Evolutionary conservation across 169 alveolate species (phyloP), one percentile per base, ranked within the genome.

Genomic region (Plasmodium gallinaceum): DNA sequence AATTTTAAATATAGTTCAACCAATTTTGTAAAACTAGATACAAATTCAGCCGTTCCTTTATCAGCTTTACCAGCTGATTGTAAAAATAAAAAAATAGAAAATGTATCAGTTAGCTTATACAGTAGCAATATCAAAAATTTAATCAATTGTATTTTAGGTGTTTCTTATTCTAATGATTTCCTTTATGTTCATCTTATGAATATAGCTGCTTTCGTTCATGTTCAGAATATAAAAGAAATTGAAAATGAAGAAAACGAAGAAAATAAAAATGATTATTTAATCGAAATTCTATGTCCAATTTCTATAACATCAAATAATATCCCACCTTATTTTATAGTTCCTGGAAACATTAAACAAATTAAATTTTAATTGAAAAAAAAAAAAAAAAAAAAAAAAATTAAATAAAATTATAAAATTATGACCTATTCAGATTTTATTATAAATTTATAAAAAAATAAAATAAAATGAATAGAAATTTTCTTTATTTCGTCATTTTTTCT

Each of bases 301-400:
- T 60, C 73, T 22, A 70, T 92, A 61, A 88, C 96, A 12, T 87
- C 94, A 14, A 83, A 94, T 24, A 86, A 93, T 43, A 85, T 93
- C 5, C 96, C 96, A 20, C 85, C 93, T 0, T 88, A 42, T 90
- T 92, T 93, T 22, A 69, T 93, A 16, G 87, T 93, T 22, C 93
- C 96, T 4, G 94, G 96, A 26, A 72, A 86, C 32, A 64, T 66
- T 22, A 85, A 88, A 39, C 83, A 92, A 26, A 86, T 93, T 70
- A 83, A 76, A 39, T 93, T 66, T 70, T 83, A 57, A 70, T 45
- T 14, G 22, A 43, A 46, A 5, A 18, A 12, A 18, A 4, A 46
- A 16, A 58, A 9, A n/a, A 26, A 3, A 14, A 45, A 26, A 12
- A 14, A 12, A 42, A 26, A 14, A 22, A 22, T 14, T 24, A 7